Base-by-base conservation (phyloP, 495 filamentous ascomycete genomes). In the Aspergillus indologenus region DNA sequence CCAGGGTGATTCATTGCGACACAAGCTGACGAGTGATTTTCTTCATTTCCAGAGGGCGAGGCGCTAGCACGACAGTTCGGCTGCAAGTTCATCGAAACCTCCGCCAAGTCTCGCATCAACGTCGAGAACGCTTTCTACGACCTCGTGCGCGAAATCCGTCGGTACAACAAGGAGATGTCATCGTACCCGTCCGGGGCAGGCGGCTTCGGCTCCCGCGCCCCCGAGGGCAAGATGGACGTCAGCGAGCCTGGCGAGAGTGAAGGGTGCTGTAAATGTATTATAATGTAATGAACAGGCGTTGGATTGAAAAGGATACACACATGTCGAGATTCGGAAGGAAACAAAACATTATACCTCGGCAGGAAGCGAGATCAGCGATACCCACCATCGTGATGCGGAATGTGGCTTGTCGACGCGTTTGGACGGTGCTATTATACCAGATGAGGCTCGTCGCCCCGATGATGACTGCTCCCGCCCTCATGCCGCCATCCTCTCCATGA, bases 41-140 rank as follows among this genome's bases (percentile, higher is more conserved):
- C 29, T 34, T 26, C 59, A 40, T 14, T 40, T 64, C 63, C 78
- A 98, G 94, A 98, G 85, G 94, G 93, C 65, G 86, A 92, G 70
- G 82, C 85, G 58, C 81, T 97, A 56, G 94, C 94, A 43, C 81
- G 83, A 26, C 84, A 88, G 62, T 98, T 98, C 75, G 86, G 86
- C 65, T 98, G 94, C 83, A 91, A 92, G 71, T 98, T 97, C 79
- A 96, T 98, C 76, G 94, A 98, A 79, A 98, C 94, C 34, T 98
- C 94, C 44, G 94, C 94, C 60, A 98, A 98, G 79, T 95, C 92
- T 61, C 89, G 92, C 72, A 92, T 94, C 75, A 96, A 98, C 69
- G 94, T 98, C 68, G 95, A 98, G 74, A 90, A 95, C 71, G 92
- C 94, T 53, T 98, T 98, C 79, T 98, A 90, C 81, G 90, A 98